phyloP scores from a whole-genome alignment of 1,139 yeast genomes.

The Keqinozyma sinolaborantium region DNA sequence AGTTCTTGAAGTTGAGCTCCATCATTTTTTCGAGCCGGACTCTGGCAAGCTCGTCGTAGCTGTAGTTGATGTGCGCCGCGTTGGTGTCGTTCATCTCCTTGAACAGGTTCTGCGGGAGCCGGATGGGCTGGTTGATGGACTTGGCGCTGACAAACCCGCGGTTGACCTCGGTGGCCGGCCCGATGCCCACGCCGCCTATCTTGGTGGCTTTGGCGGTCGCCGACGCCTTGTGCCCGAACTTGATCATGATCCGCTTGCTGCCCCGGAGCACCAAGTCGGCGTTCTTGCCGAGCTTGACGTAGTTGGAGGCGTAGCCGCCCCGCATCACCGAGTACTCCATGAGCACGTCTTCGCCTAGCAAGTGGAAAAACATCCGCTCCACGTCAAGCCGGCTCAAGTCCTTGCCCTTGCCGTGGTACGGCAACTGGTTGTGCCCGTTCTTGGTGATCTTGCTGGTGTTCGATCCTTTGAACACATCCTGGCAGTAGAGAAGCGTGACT shows the following conservation, averaged over 20 bases:
- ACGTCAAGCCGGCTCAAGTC: conserved; percentile 60
- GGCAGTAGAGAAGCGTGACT: conserved; percentile 78
- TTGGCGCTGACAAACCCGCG: conserved; percentile 13
- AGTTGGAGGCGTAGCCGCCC: conserved; percentile 76
- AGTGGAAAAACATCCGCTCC: conserved; percentile 77
- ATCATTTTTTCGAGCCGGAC: conserved; percentile 43
- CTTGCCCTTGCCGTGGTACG: conserved; percentile 70
- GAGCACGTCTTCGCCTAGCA: conserved; percentile 65
- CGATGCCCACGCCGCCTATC: not conserved
- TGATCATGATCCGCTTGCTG: conserved; percentile 36
- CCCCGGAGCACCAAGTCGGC: conserved; percentile 47
- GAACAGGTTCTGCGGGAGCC: conserved; percentile 14
- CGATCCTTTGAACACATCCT: conserved; percentile 81
- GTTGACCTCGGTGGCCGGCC: not conserved
- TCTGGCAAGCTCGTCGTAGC: conserved; percentile 42
- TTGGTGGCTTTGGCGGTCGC: conserved; percentile 1
- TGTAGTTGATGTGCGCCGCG: conserved; percentile 30
- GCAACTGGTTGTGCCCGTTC: conserved; percentile 58
- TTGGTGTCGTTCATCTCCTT: conserved; percentile 11
- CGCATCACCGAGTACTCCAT: conserved; percentile 72
- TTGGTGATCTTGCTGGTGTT: conserved; percentile 56
- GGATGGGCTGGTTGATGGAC: conserved; percentile 12
- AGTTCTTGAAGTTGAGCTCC: conserved; percentile 32
- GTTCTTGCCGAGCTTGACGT: conserved; percentile 57
- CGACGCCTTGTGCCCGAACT: conserved; percentile 16